phyloP scores from a whole-genome alignment of 495 filamentous ascomycete species.

The Podospora pseudocomata region DNA sequence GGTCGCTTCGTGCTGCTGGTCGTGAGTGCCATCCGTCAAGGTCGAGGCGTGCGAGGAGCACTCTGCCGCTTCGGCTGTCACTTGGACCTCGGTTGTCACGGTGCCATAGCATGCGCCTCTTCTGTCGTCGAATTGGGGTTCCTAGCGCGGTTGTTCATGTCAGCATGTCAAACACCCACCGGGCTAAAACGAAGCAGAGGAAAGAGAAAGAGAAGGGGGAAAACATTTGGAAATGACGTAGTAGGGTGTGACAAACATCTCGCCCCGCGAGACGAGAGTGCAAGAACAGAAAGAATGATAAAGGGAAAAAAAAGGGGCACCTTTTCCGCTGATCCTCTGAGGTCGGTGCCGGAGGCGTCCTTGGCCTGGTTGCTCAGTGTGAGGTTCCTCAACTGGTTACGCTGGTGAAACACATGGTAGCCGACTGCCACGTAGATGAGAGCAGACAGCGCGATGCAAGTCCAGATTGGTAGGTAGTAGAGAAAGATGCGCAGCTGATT shows the following conservation, averaged over 20 bases:
- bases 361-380: slow-evolving; percentile 38
- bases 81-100: slow-evolving; percentile 37
- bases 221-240: slow-evolving; percentile 6
- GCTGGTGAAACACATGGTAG: slow-evolving; percentile 60
- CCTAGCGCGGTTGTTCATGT: background rate
- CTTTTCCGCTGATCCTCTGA: slow-evolving; percentile 41
- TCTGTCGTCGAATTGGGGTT: background rate
- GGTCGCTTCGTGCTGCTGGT: slow-evolving; percentile 6
- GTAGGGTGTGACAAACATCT: slow-evolving; percentile 10
- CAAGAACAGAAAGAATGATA: background rate
- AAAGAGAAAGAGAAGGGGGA: background rate
- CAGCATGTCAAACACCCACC: background rate
- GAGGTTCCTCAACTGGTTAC: slow-evolving; percentile 52
- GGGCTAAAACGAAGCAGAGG: background rate
- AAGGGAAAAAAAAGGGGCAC: slow-evolving; percentile 20
- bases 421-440: slow-evolving; percentile 71
- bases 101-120: slow-evolving; percentile 27
- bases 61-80: slow-evolving; percentile 27
- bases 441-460: slow-evolving; percentile 65
- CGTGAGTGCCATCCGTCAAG: slow-evolving; percentile 9
- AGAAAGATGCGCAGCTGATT: slow-evolving; percentile 68
- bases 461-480: slow-evolving; percentile 85
- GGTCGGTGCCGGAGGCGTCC: slow-evolving; percentile 24
- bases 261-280: background rate
- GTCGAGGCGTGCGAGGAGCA: slow-evolving; percentile 18